These are phyloP conservation scores for Vitis labrusca DNA, from an alignment of 164 flowering plant genomes.

Conservation along the genomic window DNA sequence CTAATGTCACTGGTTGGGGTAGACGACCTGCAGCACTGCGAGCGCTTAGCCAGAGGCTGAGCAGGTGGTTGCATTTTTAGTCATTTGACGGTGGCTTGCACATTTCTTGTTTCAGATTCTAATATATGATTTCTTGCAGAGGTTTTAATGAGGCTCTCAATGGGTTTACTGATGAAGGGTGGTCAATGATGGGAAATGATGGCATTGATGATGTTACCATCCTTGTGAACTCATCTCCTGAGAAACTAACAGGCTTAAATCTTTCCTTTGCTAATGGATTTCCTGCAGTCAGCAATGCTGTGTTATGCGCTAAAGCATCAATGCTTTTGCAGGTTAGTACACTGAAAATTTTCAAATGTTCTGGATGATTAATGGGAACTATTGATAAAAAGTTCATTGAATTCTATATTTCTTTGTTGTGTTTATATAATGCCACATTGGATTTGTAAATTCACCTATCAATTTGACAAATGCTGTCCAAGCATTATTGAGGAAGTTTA, in stretches of 20 bases:
- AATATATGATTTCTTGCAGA: conserved; percentile 35
- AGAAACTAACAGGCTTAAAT: conserved; percentile 70
- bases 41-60: conserved; percentile 79
- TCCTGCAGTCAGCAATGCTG: conserved; percentile 59
- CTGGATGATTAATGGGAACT: too few species aligned
- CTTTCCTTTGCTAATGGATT: conserved; percentile 66
- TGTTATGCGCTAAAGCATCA: conserved; percentile 95
- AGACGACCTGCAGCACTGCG: conserved; percentile 86
- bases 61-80: conserved; percentile 48
- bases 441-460: too few species aligned
- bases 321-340: conserved; percentile 89
- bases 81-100: not conserved
- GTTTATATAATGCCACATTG: too few species aligned
- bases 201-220: conserved; percentile 92
- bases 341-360: not conserved
- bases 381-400: too few species aligned
- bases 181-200: conserved; percentile 85
- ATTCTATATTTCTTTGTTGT: too few species aligned
- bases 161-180: conserved; percentile 94
- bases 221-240: conserved; percentile 80
- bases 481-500: too few species aligned
- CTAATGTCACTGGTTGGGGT: conserved; percentile 71
- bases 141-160: conserved; percentile 97
- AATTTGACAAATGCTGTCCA: too few species aligned
- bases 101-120: not conserved